These are phyloP conservation scores for Calonectria pseudoreteaudii DNA, from an alignment of 2,329 filamentous ascomycete genomes.

Conservation along the genomic window DNA sequence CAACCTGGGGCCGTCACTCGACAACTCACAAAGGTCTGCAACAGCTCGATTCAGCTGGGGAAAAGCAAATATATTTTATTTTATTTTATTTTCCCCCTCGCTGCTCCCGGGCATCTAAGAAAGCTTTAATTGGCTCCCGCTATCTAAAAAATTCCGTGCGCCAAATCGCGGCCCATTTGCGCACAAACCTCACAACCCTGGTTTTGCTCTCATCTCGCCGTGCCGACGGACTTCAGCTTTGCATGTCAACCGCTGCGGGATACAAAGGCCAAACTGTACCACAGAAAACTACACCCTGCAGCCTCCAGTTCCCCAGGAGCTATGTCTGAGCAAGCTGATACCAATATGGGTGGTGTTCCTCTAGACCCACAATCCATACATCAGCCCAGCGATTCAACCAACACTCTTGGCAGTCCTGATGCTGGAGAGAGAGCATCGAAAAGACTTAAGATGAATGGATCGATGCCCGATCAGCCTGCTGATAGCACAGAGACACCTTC, in stretches of 20 bases:
- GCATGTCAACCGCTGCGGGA: neutral
- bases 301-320: neutral
- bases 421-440: slow-evolving; percentile 63
- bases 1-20: slow-evolving; percentile 11
- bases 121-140: slow-evolving; percentile 8
- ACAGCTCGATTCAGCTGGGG: neutral
- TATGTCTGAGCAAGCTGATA: slow-evolving; percentile 45
- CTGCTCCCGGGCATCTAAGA: neutral
- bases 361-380: slow-evolving; percentile 28
- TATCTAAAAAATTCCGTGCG: neutral
- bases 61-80: neutral
- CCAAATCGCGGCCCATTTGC: neutral
- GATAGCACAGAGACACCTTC: slow-evolving; percentile 35
- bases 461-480: slow-evolving; percentile 31
- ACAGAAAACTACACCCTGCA: neutral
- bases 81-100: neutral
- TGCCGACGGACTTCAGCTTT: neutral
- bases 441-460: slow-evolving; percentile 65
- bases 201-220: neutral
- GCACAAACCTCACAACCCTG: slow-evolving; percentile 4
- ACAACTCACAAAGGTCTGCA: slow-evolving; percentile 17
- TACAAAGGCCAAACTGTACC: neutral
- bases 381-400: slow-evolving; percentile 33
- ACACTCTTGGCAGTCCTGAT: slow-evolving; percentile 12
- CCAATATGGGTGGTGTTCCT: slow-evolving; percentile 36